Evolutionary conservation across 495 filamentous ascomycete species (phyloP).

Genomic region (Margaritispora aquatica): DNA sequence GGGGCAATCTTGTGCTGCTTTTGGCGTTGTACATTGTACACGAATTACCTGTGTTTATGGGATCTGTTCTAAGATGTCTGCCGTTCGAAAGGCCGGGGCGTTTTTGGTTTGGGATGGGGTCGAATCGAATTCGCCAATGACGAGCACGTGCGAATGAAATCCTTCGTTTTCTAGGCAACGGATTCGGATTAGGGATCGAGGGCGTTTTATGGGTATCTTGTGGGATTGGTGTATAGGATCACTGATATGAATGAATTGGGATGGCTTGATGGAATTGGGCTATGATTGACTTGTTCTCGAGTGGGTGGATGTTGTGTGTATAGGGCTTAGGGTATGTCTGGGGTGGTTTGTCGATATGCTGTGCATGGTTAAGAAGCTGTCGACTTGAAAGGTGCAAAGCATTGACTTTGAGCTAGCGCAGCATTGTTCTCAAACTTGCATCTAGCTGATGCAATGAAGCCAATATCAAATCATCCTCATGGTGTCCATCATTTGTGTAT

Average conservation of each 20-base stretch:
- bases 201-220: neutral
- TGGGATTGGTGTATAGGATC: neutral
- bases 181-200: neutral
- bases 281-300: neutral
- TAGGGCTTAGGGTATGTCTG: neutral
- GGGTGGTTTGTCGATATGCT: neutral
- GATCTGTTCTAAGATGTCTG: neutral
- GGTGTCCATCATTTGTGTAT: no score
- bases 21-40: neutral
- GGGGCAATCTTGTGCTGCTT: neutral
- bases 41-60: neutral
- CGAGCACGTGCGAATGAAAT: neutral
- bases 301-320: neutral
- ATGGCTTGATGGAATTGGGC: neutral
- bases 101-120: neutral
- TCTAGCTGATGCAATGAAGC: no score
- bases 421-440: no score
- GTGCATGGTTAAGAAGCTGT: neutral
- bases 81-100: neutral
- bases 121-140: neutral
- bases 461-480: no score
- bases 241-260: neutral
- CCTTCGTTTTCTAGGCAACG: neutral
- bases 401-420: neutral
- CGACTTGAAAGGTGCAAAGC: neutral